Base-by-base conservation (phyloP, 2,329 filamentous ascomycete genomes). In the Aspergillus puulaauensis region DNA sequence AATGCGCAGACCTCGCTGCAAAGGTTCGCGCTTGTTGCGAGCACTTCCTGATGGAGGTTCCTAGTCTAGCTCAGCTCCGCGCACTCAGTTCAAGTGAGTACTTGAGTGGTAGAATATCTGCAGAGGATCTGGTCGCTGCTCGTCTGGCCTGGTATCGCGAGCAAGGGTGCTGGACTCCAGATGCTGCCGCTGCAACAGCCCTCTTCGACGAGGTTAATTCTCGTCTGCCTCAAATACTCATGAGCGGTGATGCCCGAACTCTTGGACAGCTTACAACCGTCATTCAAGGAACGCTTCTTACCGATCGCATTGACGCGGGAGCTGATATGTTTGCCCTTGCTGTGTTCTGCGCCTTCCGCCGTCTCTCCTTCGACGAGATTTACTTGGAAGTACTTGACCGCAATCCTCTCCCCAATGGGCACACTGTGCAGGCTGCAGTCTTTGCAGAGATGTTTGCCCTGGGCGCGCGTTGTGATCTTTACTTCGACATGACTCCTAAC, bases 381-480 rank as follows among this genome's bases (percentile, higher is more conserved):
- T 87, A 86, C 65, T 74, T 84, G 6, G 85, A 87, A 68, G 82
- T 85, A 1, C 83, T 82, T 0, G 84, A 87, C 64, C 76, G 83
- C 7, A 86, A 85, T 62, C 84, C 83, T 0, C 74, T 86, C 3
- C 85, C 85, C 66, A 82, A 85, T 47, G 78, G 80, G 12, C 83
- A 85, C 56, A 76, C 82, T 1, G 84, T 87, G 54, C 85, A 87
- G 68, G 84, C 84, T 17, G 84, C 83, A 21, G 82, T 82, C 8
- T 87, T 87, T 62, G 80, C 84, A 1, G 85, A 87, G 65, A 79
- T 85, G 2, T 87, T 85, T 70, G 84, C 83, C 0, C 73, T 86
- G 1, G 85, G 85, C 2, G 86, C 84, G 3, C 81, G 84, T 53
- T 87, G 85, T 64, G 83, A 86, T 60, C 76, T 81, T 2, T 87